Conservation (phyloP, 257 asterid genomes). For the Phtheirospermum japonicum region DNA sequence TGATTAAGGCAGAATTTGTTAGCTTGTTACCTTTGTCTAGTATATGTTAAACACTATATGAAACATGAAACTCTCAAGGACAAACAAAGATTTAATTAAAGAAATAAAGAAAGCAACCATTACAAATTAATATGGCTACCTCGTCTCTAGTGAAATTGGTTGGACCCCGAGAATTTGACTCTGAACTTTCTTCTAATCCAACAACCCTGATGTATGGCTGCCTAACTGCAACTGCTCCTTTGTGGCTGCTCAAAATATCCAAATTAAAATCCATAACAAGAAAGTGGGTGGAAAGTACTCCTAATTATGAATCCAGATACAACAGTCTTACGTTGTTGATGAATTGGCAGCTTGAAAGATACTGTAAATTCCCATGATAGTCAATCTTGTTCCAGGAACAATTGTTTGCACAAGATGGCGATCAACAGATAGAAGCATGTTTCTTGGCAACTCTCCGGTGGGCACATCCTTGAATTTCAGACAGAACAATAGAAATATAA, state of each 20-base stretch:
- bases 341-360: constrained; percentile 92
- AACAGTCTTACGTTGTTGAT: constrained; percentile 62
- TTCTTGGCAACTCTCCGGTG: constrained; percentile 97
- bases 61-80: constrained; percentile 7
- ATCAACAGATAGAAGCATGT: constrained; percentile 89
- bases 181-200: constrained; percentile 82
- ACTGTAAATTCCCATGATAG: constrained; percentile 93
- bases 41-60: background rate
- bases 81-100: background rate
- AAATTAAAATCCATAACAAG: constrained; percentile 22
- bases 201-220: constrained; percentile 96
- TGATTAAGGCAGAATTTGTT: constrained; percentile 25
- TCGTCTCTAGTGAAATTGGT: constrained; percentile 82
- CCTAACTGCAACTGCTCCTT: constrained; percentile 97
- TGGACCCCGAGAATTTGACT: constrained; percentile 78
- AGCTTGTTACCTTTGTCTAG: constrained; percentile 10
- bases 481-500: constrained; percentile 9
- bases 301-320: constrained; percentile 2
- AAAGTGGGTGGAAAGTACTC: constrained; percentile 4
- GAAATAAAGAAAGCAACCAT: constrained; percentile 6
- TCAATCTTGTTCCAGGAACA: constrained; percentile 97
- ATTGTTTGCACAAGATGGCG: constrained; percentile 98
- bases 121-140: constrained; percentile 50
- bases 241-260: constrained; percentile 54
- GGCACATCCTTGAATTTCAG: constrained; percentile 77